A percentile compares a stretch with the other conserved stretches of the same genome.
These are phyloP conservation scores for Nicotiana rustica DNA, from an alignment of 305 asterid species.

Conservation along the genomic window DNA sequence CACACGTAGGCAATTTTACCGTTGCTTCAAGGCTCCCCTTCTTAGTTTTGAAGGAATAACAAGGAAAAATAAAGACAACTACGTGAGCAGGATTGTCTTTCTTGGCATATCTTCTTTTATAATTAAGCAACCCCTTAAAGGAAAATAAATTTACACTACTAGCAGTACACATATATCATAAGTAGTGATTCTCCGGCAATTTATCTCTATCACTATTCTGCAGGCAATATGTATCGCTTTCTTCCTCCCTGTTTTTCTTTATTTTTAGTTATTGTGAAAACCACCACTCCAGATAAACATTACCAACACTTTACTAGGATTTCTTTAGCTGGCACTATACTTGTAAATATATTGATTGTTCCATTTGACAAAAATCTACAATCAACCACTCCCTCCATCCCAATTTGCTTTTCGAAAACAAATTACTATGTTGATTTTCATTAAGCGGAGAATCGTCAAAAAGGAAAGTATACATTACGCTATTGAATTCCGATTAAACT, in stretches of 20 bases:
- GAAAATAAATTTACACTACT: no score
- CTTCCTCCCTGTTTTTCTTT: not conserved
- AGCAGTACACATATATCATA: no score
- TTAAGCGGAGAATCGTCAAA: not conserved
- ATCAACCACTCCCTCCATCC: not conserved
- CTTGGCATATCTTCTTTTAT: no score
- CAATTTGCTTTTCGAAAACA: not conserved
- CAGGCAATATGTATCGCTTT: no score
- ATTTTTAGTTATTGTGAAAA: not conserved
- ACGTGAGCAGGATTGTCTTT: no score
- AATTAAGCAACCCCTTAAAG: no score
- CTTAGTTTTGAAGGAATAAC: no score
- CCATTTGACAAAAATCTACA: slow-evolving; percentile 20
- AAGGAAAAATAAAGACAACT: no score
- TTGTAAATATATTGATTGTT: not conserved
- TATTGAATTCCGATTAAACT: not conserved
- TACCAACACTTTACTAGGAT: slow-evolving; percentile 1
- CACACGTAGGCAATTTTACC: no score
- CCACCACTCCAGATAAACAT: not conserved
- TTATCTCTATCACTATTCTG: no score
- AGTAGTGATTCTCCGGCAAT: no score
- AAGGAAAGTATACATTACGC: not conserved
- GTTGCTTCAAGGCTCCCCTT: no score
- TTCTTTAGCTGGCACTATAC: not conserved
- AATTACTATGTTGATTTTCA: not conserved